Evolutionary conservation across 2,329 filamentous ascomycete species (phyloP), one percentile per base, ranked within the genome.

Genomic region (Chaetomiaceae sp.): DNA sequence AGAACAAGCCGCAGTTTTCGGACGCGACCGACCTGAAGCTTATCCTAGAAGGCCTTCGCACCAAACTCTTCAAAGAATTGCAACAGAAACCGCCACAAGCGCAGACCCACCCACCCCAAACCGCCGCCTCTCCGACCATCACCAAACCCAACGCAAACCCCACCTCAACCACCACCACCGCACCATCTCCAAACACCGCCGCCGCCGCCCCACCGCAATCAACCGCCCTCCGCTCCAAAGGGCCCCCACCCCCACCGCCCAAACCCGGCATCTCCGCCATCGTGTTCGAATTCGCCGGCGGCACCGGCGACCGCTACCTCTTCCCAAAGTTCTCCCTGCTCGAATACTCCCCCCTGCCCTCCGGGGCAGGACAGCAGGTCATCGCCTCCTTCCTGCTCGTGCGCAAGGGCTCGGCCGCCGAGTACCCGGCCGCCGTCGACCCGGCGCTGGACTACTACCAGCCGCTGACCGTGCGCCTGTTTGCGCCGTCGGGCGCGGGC

Each of bases 251-350:
- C 15, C 60, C 62, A 7, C 63, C 71, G 2, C 62, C 65, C 10
- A 81, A 77, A 55, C 75, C 76, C 20, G 82, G 83, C 46, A 75
- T 83, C 35, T 74, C 79, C 1, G 80, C 81, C n/a, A 70, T 86
- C 12, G 77, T 84, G 1, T 77, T 88, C 50, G 83, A 87, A 55
- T 87, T 88, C 61, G 62, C 70, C 5, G 76, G 76, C 38, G 81
- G 81, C 27, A 79, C 71, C 3, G 85, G 84, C 37, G 86, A 91
- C 62, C 78, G 86, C 20, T 90, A 86, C 60, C 68, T 88, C 38
- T 90, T 93, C 53, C 87, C 87, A 2, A 86, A 83, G 55, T 84
- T 86, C 60, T 86, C 83, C 63, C 83, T 91, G 27, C 63, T 91
- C 40, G 86, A 93, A 60, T 82, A 79, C 58, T 68, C 82, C 2